Conservation (phyloP, 2,329 filamentous ascomycete genomes). For the Diaporthe helianthi region DNA sequence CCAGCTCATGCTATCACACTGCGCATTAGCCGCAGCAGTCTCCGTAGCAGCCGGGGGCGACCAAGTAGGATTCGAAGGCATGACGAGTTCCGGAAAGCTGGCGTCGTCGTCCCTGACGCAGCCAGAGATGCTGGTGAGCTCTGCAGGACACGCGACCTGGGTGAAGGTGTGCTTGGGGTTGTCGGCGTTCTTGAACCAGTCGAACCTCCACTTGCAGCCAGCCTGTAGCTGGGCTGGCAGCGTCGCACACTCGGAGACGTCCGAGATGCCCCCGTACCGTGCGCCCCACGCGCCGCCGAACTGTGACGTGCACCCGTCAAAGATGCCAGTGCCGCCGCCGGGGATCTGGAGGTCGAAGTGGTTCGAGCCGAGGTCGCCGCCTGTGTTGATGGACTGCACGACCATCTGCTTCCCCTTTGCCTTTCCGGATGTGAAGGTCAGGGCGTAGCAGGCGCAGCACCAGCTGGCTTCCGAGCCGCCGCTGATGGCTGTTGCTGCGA, state of each 20-base stretch:
- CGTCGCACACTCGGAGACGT: constrained; percentile 49
- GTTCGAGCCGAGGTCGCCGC: constrained; percentile 60
- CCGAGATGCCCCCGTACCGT: constrained; percentile 55
- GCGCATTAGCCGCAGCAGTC: constrained; percentile 29
- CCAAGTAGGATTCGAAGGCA: constrained; percentile 31
- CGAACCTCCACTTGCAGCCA: constrained; percentile 61
- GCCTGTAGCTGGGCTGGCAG: constrained; percentile 53
- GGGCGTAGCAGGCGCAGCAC: constrained; percentile 72
- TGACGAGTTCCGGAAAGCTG: constrained; percentile 31
- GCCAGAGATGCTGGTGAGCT: constrained; percentile 49
- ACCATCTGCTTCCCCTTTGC: constrained; percentile 68
- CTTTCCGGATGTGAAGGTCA: constrained; percentile 59
- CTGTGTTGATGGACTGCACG: constrained; percentile 70
- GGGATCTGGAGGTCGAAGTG: constrained; percentile 66
- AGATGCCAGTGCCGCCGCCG: constrained; percentile 63
- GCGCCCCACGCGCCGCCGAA: constrained; percentile 35
- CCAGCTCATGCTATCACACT: constrained; percentile 34
- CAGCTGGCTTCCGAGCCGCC: constrained; percentile 64
- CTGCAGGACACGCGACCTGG: constrained; percentile 55
- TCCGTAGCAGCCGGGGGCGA: constrained; percentile 29
- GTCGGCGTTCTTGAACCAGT: constrained; percentile 59
- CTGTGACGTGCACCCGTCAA: constrained; percentile 37
- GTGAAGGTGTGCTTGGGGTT: constrained; percentile 55
- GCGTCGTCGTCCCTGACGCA: constrained; percentile 40
- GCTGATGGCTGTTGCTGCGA: constrained; percentile 64